Evolutionary conservation across 768 basidiomycete species (phyloP), one percentile per base, ranked within the genome.

Genomic region (Amanita muscaria): DNA sequence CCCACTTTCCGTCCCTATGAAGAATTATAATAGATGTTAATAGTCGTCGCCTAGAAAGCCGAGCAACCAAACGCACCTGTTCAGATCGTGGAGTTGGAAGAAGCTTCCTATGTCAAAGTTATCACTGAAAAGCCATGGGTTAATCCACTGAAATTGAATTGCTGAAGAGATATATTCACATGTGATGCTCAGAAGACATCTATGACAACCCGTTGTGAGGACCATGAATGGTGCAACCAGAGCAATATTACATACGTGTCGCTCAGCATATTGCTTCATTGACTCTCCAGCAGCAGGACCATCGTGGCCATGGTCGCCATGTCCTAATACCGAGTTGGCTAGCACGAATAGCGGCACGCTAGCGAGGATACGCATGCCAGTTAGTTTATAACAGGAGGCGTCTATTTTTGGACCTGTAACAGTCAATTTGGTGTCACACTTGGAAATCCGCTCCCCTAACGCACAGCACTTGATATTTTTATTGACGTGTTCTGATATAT

Each of bases 11-110:
- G 56, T 98, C 80, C 30, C 85, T 88, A 53, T n/a, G n/a, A n/a
- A n/a, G n/a, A 2, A 36, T 27, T 40, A 39, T 38, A 31, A 46
- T 19, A 3, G 23, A 39, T 19, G 50, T 48, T 36, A 50, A 36
- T 36, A 23, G 37, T 34, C n/a, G 16, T 21, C 18, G 6, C 11
- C 7, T 11, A 15, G 18, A n/a, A 30, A n/a, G 22, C 33, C 29
- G 19, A 7, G 27, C 30, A 30, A 25, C 27, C 9, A 42, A 33
- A 56, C 73, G 51, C 49, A 83, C 84, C 79, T 68, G 64, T 98
- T 80, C 46, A 99, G 70, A 65, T 99, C 94, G 64, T 99, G 94
- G 10, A 99, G 68, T 49, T 86, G 81, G 75, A 96, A 94, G 77
- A 99, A 99, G 60, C 89, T 88, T 53, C 79, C 71, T 33, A 77